Evolutionary conservation across 257 asterid genomes (phyloP).

Genomic region (Ajuga chamaepitys): DNA sequence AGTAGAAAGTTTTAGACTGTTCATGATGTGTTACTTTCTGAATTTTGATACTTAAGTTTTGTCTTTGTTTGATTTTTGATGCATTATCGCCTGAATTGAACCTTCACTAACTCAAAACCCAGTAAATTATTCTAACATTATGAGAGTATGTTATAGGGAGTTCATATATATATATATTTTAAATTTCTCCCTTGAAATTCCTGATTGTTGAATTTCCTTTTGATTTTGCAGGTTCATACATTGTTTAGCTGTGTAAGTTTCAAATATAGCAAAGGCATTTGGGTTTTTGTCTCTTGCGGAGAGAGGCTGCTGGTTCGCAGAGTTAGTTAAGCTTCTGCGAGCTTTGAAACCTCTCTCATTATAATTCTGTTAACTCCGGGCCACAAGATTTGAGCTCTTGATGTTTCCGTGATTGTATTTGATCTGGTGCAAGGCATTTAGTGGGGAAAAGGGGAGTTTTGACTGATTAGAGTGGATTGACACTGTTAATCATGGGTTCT

Average conservation of each 20-base stretch:
- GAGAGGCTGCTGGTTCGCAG: constrained; percentile 51
- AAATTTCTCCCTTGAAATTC: neutral
- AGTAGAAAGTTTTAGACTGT: constrained; percentile 11
- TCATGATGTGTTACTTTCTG: constrained; percentile 17
- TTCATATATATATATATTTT: neutral
- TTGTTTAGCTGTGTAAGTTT: neutral
- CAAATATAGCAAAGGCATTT: constrained; percentile 7
- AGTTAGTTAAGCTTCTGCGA: constrained; percentile 29
- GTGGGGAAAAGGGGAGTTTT: constrained; percentile 11
- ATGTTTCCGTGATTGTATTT: constrained; percentile 8
- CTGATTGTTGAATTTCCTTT: neutral
- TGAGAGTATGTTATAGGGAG: neutral
- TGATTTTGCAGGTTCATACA: constrained; percentile 24
- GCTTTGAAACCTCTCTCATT: constrained; percentile 48
- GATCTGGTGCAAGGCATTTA: constrained; percentile 12
- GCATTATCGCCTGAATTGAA: constrained; percentile 1
- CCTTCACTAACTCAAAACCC: neutral
- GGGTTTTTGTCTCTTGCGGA: constrained; percentile 12
- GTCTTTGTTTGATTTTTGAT: constrained; percentile 10
- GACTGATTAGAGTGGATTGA: constrained; percentile 11
- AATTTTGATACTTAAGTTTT: neutral
- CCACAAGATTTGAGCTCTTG: neutral
- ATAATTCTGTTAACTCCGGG: no score
- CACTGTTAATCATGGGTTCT: constrained; percentile 60
- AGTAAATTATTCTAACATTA: neutral